Evolutionary conservation across 108 stramenopile genomes (phyloP), one percentile per base, ranked within the genome.

Genomic region (Epipyxis sp.): DNA sequence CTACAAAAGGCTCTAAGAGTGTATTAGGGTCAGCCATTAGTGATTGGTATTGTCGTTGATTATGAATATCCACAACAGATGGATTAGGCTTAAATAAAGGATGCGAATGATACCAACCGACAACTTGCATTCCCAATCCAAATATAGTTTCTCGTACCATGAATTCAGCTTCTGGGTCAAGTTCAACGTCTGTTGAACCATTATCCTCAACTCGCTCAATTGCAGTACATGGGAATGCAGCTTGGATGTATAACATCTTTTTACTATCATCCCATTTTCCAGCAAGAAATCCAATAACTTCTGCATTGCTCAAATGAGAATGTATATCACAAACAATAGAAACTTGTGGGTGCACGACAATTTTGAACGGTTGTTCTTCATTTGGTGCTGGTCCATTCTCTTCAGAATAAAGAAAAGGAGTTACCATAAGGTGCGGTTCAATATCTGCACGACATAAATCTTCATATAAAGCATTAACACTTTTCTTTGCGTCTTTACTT

Each of bases 231-330:
- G 88, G 88, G 59, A 89, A 90, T 6, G 87, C 80, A 40, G 86
- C 87, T 61, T 89, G 88, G 30, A 89, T 69, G 77, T 86, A 87
- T 54, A 89, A 78, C 41, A 67, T 81, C 69, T 81, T 78, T 54
- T 78, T 77, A 44, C 65, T 43, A 39, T 29, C 3, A n/a, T 86
- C 78, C 78, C 82, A 88, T 13, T 67, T 69, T 16, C 90, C 90
- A 59, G 80, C 90, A 30, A 90, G 77, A 43, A 90, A 78, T 3
- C 90, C 90, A 27, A 90, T 90, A 45, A 90, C 86, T 80, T 90
- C 90, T 39, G 85, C 76, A 6, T 69, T 77, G n/a, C 76, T 80
- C n/a, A 90, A 43, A 59, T 90, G 90, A 29, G 86, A 83, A 71
- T 90, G 90, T 57, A 89, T 50, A 40, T 90, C 90, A 27, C 81